phyloP scores from a whole-genome alignment of 208 protist species.

The Leishmania guyanensis region DNA sequence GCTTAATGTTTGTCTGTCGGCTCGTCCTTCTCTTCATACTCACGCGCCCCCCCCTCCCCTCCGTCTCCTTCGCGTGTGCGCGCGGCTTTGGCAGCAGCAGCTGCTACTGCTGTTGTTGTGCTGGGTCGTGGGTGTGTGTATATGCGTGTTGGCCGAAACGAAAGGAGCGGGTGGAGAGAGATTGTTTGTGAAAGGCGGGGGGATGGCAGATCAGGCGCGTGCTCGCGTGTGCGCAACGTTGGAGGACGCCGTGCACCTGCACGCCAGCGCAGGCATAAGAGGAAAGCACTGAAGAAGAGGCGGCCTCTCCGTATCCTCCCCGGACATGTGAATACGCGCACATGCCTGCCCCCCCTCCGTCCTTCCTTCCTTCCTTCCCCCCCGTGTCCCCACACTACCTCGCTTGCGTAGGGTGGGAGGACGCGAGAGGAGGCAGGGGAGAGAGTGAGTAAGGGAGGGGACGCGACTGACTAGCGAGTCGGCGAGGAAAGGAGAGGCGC shows the following conservation, averaged over 20 bases:
- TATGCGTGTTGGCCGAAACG: neutral
- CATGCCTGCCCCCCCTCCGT: neutral
- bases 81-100: neutral
- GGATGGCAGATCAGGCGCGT: neutral
- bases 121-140: neutral
- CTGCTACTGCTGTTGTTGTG: neutral
- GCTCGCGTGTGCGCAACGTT: neutral
- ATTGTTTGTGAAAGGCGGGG: neutral
- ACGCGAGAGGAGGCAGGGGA: neutral
- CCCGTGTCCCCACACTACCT: neutral
- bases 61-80: neutral
- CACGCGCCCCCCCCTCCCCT: neutral
- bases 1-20: neutral
- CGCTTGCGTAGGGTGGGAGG: neutral
- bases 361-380: no score
- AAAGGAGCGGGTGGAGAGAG: neutral
- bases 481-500: neutral
- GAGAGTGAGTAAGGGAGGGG: neutral
- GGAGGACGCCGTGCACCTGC: neutral
- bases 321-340: neutral
- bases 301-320: neutral
- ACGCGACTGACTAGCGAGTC: neutral
- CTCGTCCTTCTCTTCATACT: neutral
- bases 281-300: neutral
- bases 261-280: neutral